Percentiles rank a stretch among this genome's conserved stretches.
Conservation (phyloP, 768 basidiomycete species). For the Hydnum rufescens region DNA sequence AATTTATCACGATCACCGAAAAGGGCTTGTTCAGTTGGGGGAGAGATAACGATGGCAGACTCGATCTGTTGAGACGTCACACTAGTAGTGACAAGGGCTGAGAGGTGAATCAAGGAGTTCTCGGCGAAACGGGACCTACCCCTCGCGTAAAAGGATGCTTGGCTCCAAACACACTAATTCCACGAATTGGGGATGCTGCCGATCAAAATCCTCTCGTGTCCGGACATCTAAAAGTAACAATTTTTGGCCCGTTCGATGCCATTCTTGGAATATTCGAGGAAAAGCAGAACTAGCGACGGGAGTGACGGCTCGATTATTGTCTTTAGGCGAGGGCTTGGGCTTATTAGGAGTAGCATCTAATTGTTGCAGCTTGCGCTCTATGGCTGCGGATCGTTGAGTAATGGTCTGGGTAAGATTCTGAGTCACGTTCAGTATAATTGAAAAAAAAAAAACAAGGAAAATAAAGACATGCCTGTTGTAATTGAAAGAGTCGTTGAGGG, state of each 20-base stretch:
- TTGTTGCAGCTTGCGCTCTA: neutral
- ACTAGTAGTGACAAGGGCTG: slow-evolving; percentile 21
- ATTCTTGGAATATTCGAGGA: neutral
- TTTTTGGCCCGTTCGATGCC: slow-evolving; percentile 20
- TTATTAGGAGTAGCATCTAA: too few species aligned
- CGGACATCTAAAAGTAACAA: slow-evolving; percentile 71
- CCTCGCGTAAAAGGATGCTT: slow-evolving; percentile 41
- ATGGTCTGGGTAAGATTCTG: too few species aligned
- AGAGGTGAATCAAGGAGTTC: neutral
- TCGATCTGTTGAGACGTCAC: slow-evolving; percentile 50
- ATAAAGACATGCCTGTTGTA: too few species aligned
- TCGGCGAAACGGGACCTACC: slow-evolving; percentile 29
- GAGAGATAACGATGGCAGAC: slow-evolving; percentile 48
- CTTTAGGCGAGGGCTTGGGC: too few species aligned
- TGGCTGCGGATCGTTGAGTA: too few species aligned
- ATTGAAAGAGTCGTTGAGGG: too few species aligned
- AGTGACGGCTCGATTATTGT: too few species aligned
- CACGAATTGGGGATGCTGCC: slow-evolving; percentile 43
- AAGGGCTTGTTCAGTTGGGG: slow-evolving; percentile 46
- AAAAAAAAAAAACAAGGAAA: too few species aligned
- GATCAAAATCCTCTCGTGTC: slow-evolving; percentile 55
- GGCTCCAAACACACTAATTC: slow-evolving; percentile 77
- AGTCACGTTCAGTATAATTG: too few species aligned
- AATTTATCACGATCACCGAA: slow-evolving; percentile 76
- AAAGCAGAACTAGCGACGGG: slow-evolving; percentile 14